Conservation (phyloP, 2,329 filamentous ascomycete genomes). For the Nothophoma quercina region DNA sequence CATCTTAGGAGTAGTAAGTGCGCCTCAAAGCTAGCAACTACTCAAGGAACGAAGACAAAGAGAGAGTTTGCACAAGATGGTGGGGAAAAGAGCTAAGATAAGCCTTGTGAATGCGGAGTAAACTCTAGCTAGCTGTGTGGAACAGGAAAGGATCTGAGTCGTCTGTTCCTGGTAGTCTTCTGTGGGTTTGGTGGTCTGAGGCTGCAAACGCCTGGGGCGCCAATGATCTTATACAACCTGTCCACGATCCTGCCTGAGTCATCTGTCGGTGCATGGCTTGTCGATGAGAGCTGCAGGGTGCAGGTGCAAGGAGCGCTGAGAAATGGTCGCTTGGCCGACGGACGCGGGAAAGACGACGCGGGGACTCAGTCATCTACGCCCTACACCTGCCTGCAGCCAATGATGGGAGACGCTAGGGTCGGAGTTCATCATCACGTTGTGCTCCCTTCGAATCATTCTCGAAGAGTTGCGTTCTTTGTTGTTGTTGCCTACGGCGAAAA, state of each 20-base stretch:
- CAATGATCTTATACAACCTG: constrained; percentile 12
- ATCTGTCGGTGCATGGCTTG: constrained; percentile 11
- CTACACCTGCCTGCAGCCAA: constrained; percentile 11
- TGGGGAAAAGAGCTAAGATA: constrained; percentile 17
- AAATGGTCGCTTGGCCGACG: constrained; percentile 15
- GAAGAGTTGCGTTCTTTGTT: constrained; percentile 8
- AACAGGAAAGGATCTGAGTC: constrained; percentile 10
- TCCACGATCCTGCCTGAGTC: constrained; percentile 11
- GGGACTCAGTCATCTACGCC: constrained; percentile 17
- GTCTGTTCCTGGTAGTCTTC: constrained; percentile 2
- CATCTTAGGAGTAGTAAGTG: constrained; percentile 28
- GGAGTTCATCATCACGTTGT: constrained; percentile 1
- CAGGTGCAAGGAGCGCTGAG: constrained; percentile 9
- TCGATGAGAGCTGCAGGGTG: constrained; percentile 7
- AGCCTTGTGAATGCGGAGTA: constrained; percentile 35
- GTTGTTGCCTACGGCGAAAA: constrained; percentile 12
- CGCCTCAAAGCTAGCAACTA: constrained; percentile 18
- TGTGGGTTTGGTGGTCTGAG: constrained; percentile 3
- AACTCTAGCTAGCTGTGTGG: constrained; percentile 13
- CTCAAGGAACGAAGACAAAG: constrained; percentile 17
- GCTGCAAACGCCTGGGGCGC: constrained; percentile 14
- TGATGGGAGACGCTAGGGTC: constrained; percentile 5
- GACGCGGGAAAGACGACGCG: constrained; percentile 12
- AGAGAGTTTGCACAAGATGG: constrained; percentile 15
- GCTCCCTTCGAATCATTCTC: constrained; percentile 11